Evolutionary conservation across 2,329 filamentous ascomycete genomes (phyloP).

Genomic region (Aspergillus sp.): DNA sequence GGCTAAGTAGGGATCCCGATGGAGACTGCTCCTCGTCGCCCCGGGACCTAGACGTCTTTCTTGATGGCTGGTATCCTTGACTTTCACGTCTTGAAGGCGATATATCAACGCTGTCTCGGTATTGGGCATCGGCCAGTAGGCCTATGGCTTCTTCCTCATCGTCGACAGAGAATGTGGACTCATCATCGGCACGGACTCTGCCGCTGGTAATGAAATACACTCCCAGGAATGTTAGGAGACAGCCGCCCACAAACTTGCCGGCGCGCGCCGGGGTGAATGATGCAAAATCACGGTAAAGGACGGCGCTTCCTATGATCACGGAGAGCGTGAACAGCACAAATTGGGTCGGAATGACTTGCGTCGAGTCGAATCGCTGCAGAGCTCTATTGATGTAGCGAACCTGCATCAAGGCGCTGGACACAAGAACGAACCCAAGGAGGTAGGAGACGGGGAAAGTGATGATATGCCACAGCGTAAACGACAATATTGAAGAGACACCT

Average conservation of each 20-base stretch:
- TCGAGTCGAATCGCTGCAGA: conserved; percentile 89
- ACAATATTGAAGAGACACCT: conserved; percentile 88
- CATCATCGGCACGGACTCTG: conserved; percentile 49
- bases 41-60: conserved; percentile 7
- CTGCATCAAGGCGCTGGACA: conserved; percentile 85
- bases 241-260: conserved; percentile 80
- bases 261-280: conserved; percentile 64
- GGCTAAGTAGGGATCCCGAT: conserved; percentile 25
- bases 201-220: conserved; percentile 97
- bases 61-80: conserved; percentile 11
- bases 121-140: conserved; percentile 29
- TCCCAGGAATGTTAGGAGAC: conserved; percentile 83
- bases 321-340: conserved; percentile 95
- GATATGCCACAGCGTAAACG: conserved; percentile 77
- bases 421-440: conserved; percentile 65
- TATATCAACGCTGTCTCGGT: conserved; percentile 26
- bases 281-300: conserved; percentile 92
- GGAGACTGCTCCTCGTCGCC: conserved; percentile 18
- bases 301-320: conserved; percentile 86
- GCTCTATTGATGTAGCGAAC: conserved; percentile 91
- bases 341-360: conserved; percentile 93
- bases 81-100: conserved; percentile 14
- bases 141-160: conserved; percentile 49
- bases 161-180: conserved; percentile 55
- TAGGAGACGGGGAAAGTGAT: conserved; percentile 92